A percentile compares a stretch with the other conserved stretches of the same genome.
Conservation (phyloP, 495 filamentous ascomycete species). For the Neurospora sp. region DNA sequence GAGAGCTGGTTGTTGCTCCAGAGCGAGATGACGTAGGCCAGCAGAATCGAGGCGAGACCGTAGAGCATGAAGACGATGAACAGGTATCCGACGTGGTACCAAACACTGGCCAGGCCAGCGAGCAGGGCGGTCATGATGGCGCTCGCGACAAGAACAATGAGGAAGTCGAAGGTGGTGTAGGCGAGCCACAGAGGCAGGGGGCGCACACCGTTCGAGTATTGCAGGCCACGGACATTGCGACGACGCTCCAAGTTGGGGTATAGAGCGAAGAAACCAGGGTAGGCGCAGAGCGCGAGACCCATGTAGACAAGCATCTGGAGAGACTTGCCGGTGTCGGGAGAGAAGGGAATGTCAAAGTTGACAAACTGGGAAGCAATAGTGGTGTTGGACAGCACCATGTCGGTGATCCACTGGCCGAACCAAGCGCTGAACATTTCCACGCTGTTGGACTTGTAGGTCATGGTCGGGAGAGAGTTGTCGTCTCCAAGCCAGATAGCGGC, state of each 20-base stretch:
- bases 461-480: constrained; percentile 40
- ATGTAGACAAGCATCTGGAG: constrained; percentile 74
- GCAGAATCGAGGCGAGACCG: constrained; percentile 57
- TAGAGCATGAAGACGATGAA: constrained; percentile 69
- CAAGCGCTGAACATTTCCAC: constrained; percentile 39
- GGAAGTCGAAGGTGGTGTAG: constrained; percentile 69
- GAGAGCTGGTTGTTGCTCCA: constrained; percentile 36
- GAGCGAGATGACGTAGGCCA: constrained; percentile 65
- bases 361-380: constrained; percentile 58
- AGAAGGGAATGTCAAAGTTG: constrained; percentile 59
- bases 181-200: constrained; percentile 67
- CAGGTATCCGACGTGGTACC: constrained; percentile 66
- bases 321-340: constrained; percentile 53
- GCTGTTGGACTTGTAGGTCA: constrained; percentile 49
- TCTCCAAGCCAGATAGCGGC: constrained; percentile 68
- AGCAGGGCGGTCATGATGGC: constrained; percentile 53
- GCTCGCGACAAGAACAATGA: constrained; percentile 49
- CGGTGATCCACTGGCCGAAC: constrained; percentile 61
- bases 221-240: constrained; percentile 65
- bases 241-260: constrained; percentile 76
- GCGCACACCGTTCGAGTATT: constrained; percentile 79
- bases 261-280: constrained; percentile 75
- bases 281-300: constrained; percentile 62
- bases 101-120: constrained; percentile 47
- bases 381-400: constrained; percentile 54